Percentiles rank a stretch among this genome's conserved stretches.
phyloP scores from a whole-genome alignment of 495 filamentous ascomycete genomes.

The Diplogelasinospora grovesii region DNA sequence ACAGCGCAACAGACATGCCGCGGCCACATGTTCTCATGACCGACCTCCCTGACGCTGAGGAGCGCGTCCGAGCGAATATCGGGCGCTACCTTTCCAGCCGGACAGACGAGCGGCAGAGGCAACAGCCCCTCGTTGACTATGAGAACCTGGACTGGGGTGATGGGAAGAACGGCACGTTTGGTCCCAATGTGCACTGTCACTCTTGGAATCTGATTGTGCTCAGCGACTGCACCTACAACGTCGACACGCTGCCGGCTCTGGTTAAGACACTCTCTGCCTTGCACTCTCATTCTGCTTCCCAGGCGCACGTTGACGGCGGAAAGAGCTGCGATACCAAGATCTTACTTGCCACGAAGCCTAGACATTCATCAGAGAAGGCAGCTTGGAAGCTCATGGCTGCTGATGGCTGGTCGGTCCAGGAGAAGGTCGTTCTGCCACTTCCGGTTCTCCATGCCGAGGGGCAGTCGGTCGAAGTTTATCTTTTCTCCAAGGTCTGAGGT shows the following conservation, averaged over 20 bases:
- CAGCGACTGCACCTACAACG: conserved; percentile 94
- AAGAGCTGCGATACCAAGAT: conserved; percentile 32
- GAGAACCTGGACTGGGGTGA: conserved; percentile 69
- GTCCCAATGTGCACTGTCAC: conserved; percentile 27
- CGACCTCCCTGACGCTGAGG: conserved; percentile 71
- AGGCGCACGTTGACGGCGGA: neutral
- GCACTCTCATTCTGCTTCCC: conserved; percentile 14
- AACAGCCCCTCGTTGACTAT: conserved; percentile 33
- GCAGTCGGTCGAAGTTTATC: conserved; percentile 57
- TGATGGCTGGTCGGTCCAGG: conserved; percentile 45
- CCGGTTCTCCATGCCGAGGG: conserved; percentile 51
- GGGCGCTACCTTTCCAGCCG: conserved; percentile 19
- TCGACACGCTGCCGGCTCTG: conserved; percentile 68
- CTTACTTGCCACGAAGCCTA: conserved; percentile 72
- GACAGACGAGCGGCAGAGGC: too few species aligned
- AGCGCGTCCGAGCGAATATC: conserved; percentile 39
- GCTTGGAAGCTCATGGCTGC: conserved; percentile 72
- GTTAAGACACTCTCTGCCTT: conserved; percentile 62
- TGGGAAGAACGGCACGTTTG: conserved; percentile 29
- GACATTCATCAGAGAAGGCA: conserved; percentile 73
- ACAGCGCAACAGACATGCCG: too few species aligned
- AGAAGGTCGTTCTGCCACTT: conserved; percentile 45
- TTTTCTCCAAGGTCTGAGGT: conserved; percentile 36
- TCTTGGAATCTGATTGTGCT: conserved; percentile 68
- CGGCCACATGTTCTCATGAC: conserved; percentile 65